phyloP scores from a whole-genome alignment of 257 asterid genomes.

The Asclepias syriaca region DNA sequence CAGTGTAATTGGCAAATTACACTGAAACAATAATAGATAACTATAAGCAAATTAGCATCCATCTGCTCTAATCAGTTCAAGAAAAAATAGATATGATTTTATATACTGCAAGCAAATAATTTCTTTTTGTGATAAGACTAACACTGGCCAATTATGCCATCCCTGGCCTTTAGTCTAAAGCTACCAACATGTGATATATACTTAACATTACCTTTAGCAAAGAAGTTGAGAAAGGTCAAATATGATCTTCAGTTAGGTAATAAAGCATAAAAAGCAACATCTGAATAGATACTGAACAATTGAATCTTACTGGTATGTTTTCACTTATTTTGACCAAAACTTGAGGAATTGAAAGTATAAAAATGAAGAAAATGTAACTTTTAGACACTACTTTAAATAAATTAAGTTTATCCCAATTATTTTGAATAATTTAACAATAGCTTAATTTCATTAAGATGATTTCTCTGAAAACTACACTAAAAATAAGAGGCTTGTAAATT shows the following conservation, averaged over 20 bases:
- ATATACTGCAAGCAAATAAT: not conserved
- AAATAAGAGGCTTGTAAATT: too few species aligned
- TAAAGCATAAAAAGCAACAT: not conserved
- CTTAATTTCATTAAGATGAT: too few species aligned
- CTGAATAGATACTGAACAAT: not conserved
- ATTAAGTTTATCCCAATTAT: too few species aligned
- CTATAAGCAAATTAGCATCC: not conserved
- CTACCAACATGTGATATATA: not conserved
- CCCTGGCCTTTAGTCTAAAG: not conserved
- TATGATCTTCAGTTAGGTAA: not conserved
- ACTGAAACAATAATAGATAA: not conserved
- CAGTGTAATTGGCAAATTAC: not conserved
- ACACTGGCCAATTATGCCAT: not conserved
- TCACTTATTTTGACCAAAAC: not conserved
- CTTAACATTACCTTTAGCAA: not conserved
- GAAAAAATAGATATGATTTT: not conserved
- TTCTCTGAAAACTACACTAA: not conserved
- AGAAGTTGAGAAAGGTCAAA: not conserved
- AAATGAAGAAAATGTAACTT: not conserved
- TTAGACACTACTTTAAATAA: not conserved
- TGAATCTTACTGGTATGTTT: not conserved
- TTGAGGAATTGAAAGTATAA: not conserved
- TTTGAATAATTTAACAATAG: too few species aligned
- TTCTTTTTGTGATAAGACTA: not conserved
- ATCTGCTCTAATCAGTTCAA: not conserved